phyloP scores from a whole-genome alignment of 331 rosid species.

The Erythrophleum ivorense region DNA sequence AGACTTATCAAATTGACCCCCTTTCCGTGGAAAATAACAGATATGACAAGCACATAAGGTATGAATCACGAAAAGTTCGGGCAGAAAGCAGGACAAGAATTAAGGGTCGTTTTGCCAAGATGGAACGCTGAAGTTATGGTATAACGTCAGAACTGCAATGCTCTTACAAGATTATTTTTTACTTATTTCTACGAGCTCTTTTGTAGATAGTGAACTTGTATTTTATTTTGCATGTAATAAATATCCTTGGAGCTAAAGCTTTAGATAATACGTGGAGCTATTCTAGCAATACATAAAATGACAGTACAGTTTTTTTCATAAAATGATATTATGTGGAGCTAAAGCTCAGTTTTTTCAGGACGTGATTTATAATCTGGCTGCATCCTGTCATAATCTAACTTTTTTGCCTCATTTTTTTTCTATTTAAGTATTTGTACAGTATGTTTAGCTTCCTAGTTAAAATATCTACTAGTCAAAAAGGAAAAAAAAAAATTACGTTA shows the following conservation, averaged over 20 bases:
- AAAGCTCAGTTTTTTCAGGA: not conserved
- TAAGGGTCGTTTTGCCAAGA: constrained; percentile 87
- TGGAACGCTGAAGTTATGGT: constrained; percentile 54
- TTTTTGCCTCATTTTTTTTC: not conserved
- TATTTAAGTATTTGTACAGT: too few relatives aligned
- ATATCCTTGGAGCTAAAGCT: constrained; percentile 34
- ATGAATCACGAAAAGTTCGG: constrained; percentile 83
- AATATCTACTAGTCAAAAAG: not conserved
- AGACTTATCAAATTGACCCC: constrained; percentile 24
- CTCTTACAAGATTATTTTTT: not conserved
- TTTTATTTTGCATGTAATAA: constrained; percentile 8
- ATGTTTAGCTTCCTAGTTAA: not conserved
- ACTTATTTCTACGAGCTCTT: not conserved
- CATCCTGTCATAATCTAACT: not conserved
- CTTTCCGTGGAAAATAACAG: constrained; percentile 52
- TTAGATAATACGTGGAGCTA: constrained; percentile 6
- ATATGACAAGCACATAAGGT: constrained; percentile 83
- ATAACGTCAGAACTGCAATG: constrained; percentile 7
- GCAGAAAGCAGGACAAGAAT: constrained; percentile 83
- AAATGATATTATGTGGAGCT: not conserved
- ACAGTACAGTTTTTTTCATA: not conserved
- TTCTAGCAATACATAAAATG: constrained; percentile 20
- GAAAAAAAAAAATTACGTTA: not conserved
- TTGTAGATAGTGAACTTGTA: constrained; percentile 35
- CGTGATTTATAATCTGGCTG: not conserved